These are phyloP conservation scores for Citrus glauca DNA, from an alignment of 345 rosid species.

Conservation along the genomic window DNA sequence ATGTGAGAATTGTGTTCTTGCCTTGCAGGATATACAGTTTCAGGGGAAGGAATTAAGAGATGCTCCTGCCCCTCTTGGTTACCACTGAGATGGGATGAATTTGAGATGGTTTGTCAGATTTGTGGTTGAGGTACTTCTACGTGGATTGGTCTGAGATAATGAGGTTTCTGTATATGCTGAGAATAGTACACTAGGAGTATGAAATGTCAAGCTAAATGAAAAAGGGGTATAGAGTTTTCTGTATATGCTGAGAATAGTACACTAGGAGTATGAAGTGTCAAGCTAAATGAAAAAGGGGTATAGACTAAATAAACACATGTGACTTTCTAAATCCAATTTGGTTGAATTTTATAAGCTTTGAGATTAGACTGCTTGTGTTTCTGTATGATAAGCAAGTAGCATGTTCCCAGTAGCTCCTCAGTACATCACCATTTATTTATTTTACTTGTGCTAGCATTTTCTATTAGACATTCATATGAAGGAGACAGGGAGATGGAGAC, in stretches of 20 bases:
- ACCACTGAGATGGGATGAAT: slow-evolving; percentile 31
- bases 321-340: neutral
- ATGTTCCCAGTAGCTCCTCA: too few species aligned
- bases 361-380: too few species aligned
- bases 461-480: too few species aligned
- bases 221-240: neutral
- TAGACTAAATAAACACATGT: neutral
- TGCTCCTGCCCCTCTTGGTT: slow-evolving; percentile 70
- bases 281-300: neutral
- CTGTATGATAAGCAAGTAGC: too few species aligned
- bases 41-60: slow-evolving; percentile 68
- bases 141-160: neutral
- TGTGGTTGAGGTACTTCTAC: neutral
- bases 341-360: neutral
- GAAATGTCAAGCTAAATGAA: too few species aligned
- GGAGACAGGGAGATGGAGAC: too few species aligned
- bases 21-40: slow-evolving; percentile 60
- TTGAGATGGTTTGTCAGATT: neutral
- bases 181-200: neutral
- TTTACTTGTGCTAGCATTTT: too few species aligned
- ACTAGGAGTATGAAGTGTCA: neutral
- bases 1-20: neutral
- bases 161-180: neutral
- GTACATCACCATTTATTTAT: too few species aligned
- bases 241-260: neutral